Conservation (phyloP, 2,329 filamentous ascomycete species). For the Aspergillus brasiliensis region DNA sequence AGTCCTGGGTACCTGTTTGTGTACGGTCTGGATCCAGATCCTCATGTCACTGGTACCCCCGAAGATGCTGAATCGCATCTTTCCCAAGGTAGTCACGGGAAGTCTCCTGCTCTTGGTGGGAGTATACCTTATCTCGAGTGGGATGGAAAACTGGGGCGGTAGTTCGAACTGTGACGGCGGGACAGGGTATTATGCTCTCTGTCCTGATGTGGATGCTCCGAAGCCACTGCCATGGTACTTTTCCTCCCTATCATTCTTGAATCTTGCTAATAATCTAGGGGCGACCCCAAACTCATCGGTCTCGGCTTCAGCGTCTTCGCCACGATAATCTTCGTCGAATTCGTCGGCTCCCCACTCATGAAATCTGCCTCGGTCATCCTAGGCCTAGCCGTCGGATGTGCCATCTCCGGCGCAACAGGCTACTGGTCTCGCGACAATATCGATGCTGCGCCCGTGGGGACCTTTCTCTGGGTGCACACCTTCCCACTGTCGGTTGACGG, state of each 20-base stretch:
- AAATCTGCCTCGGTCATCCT: constrained; percentile 76
- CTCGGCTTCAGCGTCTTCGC: constrained; percentile 79
- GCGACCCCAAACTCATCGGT: constrained; percentile 74
- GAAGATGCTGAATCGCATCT: constrained; percentile 67
- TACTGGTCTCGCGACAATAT: constrained; percentile 78
- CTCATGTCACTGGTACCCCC: constrained; percentile 74
- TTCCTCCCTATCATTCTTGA: neutral
- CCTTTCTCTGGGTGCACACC: constrained; percentile 68
- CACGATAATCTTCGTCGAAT: constrained; percentile 77
- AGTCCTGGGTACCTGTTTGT: constrained; percentile 68
- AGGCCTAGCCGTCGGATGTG: constrained; percentile 73
- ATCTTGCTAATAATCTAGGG: constrained; percentile 34
- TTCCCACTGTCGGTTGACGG: constrained; percentile 65
- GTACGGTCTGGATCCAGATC: constrained; percentile 70
- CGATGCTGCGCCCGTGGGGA: constrained; percentile 64
- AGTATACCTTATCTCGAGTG: constrained; percentile 69
- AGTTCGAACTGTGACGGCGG: constrained; percentile 49
- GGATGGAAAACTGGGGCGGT: constrained; percentile 77
- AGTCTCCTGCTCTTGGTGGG: constrained; percentile 73
- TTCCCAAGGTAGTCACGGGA: constrained; percentile 77
- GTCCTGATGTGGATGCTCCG: constrained; percentile 68
- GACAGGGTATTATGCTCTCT: constrained; percentile 66
- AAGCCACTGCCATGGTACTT: constrained; percentile 68
- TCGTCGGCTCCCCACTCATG: constrained; percentile 82
- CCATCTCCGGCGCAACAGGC: constrained; percentile 74